Conservation (phyloP, 169 alveolate species). For the Besnoitia besnoiti region DNA sequence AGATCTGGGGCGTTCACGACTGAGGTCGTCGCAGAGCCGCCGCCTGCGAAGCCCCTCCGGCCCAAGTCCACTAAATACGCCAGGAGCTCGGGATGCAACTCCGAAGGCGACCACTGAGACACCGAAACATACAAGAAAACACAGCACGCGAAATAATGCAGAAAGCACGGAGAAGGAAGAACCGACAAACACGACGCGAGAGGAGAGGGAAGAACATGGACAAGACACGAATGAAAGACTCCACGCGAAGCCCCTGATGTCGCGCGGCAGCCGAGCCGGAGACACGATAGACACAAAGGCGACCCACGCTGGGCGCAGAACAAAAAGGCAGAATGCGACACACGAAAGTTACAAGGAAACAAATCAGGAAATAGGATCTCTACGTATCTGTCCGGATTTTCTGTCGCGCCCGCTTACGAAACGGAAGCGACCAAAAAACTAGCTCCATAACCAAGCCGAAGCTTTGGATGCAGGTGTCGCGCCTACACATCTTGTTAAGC, state of each 20-base stretch:
- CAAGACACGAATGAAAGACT: background rate
- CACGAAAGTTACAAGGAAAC: background rate
- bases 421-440: no score
- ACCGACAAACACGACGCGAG: background rate
- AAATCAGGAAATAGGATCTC: background rate
- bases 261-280: background rate
- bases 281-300: background rate
- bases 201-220: background rate
- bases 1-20: slow-evolving; percentile 47
- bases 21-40: slow-evolving; percentile 7
- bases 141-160: background rate
- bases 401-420: no score
- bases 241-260: background rate
- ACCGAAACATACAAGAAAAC: background rate
- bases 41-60: background rate
- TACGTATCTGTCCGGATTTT: no score
- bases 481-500: background rate
- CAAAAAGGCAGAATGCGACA: background rate
- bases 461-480: background rate
- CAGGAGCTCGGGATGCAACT: background rate
- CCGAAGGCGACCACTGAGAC: background rate
- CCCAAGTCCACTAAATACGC: background rate
- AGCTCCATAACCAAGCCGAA: background rate
- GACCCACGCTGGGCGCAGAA: background rate
- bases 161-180: background rate